phyloP scores from a whole-genome alignment of 176 grass and related monocot species.

The Coix lacrymajobi region DNA sequence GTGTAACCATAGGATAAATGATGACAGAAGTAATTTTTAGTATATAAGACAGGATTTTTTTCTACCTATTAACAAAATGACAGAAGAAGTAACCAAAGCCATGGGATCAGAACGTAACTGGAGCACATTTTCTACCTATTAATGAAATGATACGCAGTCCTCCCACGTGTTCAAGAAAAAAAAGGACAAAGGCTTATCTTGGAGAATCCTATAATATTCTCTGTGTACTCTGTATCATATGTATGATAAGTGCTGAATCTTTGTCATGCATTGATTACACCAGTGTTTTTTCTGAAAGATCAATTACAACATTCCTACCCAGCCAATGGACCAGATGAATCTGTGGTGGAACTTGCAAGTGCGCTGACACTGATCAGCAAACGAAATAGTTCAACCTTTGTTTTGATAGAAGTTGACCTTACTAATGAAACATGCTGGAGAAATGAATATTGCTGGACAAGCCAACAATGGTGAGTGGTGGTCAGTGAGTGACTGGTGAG shows the following conservation, averaged over 20 bases:
- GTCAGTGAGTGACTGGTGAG: background rate
- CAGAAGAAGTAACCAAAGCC: too few species aligned
- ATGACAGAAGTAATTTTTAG: background rate
- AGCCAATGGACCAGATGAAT: background rate
- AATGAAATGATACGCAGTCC: too few species aligned
- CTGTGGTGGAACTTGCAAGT: background rate
- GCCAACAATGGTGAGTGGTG: background rate
- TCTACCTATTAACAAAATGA: too few species aligned
- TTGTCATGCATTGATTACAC: background rate
- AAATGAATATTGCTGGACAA: background rate
- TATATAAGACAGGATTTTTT: background rate
- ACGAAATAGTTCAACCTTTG: background rate
- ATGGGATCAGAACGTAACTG: too few species aligned
- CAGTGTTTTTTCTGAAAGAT: background rate
- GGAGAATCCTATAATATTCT: background rate
- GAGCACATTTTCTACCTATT: too few species aligned
- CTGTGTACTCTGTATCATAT: background rate
- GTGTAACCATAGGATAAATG: background rate
- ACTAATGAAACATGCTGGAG: background rate
- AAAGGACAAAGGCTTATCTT: background rate
- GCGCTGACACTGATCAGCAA: constrained; percentile 5
- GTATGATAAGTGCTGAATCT: background rate
- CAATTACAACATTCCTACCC: background rate
- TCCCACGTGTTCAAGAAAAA: too few species aligned
- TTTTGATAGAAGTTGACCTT: constrained; percentile 6